These are phyloP conservation scores for Candida vartiovaarae DNA, from an alignment of 805 yeast genomes.

Conservation along the genomic window DNA sequence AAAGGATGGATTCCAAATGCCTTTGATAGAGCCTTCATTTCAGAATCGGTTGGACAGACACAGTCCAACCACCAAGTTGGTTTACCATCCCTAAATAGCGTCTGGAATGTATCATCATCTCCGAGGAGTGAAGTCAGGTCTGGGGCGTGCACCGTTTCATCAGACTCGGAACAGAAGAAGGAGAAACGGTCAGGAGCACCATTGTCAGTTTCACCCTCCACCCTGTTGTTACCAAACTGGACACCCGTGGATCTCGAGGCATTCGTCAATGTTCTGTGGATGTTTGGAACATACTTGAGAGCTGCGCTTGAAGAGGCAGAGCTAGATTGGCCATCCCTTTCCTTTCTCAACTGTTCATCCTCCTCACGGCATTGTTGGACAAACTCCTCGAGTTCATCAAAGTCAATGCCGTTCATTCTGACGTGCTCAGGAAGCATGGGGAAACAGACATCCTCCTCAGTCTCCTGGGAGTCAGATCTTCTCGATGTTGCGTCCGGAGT, in stretches of 20 bases:
- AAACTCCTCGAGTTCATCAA: constrained; percentile 83
- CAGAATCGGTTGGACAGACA: constrained; percentile 87
- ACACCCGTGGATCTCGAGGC: constrained; percentile 24
- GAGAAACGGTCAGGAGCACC: constrained; percentile 71
- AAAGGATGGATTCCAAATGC: constrained; percentile 97
- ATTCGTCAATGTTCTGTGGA: constrained; percentile 1
- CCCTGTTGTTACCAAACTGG: constrained; percentile 33
- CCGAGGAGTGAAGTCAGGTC: constrained; percentile 71
- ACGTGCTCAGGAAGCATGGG: constrained; percentile 73
- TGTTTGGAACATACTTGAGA: constrained; percentile 38
- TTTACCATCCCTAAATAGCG: constrained; percentile 63
- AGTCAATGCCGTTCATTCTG: constrained; percentile 74
- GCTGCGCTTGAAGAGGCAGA: constrained; percentile 45
- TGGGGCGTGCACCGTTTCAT: constrained; percentile 84
- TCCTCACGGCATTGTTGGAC: constrained; percentile 54
- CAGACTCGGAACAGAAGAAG: constrained; percentile 73
- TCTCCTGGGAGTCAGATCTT: constrained; percentile 75
- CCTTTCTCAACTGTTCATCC: constrained; percentile 27
- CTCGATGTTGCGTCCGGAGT: constrained; percentile 69
- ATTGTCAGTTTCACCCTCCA: constrained; percentile 26
- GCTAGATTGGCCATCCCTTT: constrained; percentile 17
- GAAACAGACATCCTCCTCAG: constrained; percentile 96
- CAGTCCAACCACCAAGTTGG: constrained; percentile 97
- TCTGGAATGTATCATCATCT: constrained; percentile 58
- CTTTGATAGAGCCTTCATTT: constrained; percentile 85